phyloP scores from a whole-genome alignment of 345 rosid species.

The Balakata baccata region DNA sequence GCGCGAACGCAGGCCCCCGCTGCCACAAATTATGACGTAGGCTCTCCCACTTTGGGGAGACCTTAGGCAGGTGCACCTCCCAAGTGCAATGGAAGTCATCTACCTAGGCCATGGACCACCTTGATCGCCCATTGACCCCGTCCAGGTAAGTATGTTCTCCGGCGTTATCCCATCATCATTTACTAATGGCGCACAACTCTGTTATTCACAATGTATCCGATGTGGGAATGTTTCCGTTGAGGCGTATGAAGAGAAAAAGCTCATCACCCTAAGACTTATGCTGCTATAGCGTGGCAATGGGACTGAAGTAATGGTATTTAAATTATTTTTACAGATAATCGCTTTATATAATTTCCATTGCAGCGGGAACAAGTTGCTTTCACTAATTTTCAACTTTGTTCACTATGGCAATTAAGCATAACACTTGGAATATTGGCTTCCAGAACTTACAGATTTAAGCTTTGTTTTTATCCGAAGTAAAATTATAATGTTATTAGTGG shows the following conservation, averaged over 20 bases:
- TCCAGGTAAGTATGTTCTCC: not conserved
- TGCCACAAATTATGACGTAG: constrained; percentile 33
- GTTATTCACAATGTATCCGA: not conserved
- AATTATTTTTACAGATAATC: too few relatives aligned
- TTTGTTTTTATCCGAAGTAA: too few relatives aligned
- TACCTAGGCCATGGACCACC: not conserved
- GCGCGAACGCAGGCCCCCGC: constrained; percentile 37
- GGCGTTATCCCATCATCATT: not conserved
- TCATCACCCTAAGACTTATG: not conserved
- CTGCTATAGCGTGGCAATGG: too few relatives aligned
- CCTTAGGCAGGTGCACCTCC: not conserved
- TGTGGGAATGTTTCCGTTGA: not conserved
- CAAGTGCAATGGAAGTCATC: not conserved
- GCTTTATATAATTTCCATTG: too few relatives aligned
- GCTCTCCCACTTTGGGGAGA: constrained; percentile 22
- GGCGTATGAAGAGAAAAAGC: not conserved
- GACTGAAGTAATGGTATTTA: too few relatives aligned
- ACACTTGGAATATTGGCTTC: too few relatives aligned
- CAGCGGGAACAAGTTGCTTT: too few relatives aligned
- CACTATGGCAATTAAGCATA: too few relatives aligned
- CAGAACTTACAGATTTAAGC: too few relatives aligned
- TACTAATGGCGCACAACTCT: not conserved
- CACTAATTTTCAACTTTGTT: too few relatives aligned
- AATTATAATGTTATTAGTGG: too few relatives aligned
- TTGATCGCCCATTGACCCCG: constrained; percentile 4